These are phyloP conservation scores for Phytophthora parvispora DNA, from an alignment of 352 stramenopile species.

Conservation along the genomic window DNA sequence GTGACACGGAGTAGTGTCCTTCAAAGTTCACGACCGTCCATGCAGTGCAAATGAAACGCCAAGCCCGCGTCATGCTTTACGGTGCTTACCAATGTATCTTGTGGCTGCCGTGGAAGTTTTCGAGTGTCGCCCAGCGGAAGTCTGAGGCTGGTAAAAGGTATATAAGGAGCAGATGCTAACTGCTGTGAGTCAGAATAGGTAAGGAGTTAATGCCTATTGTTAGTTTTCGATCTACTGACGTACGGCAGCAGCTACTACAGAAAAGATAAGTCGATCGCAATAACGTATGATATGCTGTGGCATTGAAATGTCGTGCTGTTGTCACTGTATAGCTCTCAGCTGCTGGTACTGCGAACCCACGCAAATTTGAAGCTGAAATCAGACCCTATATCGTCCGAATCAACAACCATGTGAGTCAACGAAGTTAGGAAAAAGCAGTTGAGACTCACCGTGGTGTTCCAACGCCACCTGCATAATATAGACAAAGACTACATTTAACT, in stretches of 20 bases:
- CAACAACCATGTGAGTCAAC: not conserved
- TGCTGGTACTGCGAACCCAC: not conserved
- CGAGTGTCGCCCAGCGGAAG: not conserved
- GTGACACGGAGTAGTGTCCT: not conserved
- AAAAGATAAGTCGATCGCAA: too few species aligned
- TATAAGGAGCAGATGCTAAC: not conserved
- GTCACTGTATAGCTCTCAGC: not conserved
- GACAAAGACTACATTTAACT: not conserved
- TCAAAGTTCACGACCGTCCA: not conserved
- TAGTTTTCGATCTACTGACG: too few species aligned
- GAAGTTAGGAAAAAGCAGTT: not conserved
- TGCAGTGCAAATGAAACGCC: not conserved
- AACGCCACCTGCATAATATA: not conserved
- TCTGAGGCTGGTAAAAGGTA: not conserved
- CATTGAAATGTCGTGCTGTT: too few species aligned
- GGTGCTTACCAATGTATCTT: too few species aligned
- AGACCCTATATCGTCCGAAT: not conserved
- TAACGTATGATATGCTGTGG: too few species aligned
- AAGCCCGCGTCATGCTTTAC: not conserved
- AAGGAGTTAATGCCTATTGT: too few species aligned
- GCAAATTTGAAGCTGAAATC: not conserved
- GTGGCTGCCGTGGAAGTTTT: too few species aligned
- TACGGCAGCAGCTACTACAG: too few species aligned
- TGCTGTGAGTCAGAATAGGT: not conserved
- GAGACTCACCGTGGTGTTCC: not conserved